Base-by-base conservation (phyloP, 495 filamentous ascomycete genomes). In the Tuber umbilicatum region DNA sequence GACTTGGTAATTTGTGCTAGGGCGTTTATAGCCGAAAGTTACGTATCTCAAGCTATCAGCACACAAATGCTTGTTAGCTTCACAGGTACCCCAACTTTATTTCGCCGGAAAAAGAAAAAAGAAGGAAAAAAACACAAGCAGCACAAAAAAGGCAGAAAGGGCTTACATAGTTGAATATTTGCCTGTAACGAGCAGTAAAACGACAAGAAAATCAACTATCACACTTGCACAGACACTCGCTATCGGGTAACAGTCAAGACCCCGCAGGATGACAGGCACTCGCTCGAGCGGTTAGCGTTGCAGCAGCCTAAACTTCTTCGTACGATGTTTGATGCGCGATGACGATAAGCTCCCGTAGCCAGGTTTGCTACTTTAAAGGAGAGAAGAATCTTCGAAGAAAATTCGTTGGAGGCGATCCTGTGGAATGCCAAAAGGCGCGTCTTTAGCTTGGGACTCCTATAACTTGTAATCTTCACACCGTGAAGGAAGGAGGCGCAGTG, bases 271-370 rank as follows among this genome's bases (percentile, higher is more conserved):
- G 70, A 70, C 70, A 71, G 69, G 72, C 74, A 76, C 68, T 76
- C 71, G 74, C 75, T 79, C 70, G 71, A 74, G 75, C 71, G 40
- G 72, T 68, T 74, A 78, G 70, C 76, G 69, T 31, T 78, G 75
- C 72, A 79, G 72, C 72, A 78, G 75, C 69, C 60, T 35, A 35
- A 72, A 31, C 12, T 38, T 67, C 43, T 67, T 74, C 77, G 75
- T 17, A 43, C 0, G 42, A 1, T 50, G 47, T 23, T 37, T 68
- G 75, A 74, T 50, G 47, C 72, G 42, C 23, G 69, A 41, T 12
- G 43, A 47, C 42, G 72, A 70, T 55, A 71, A 70, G 42, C 43
- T 21, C 27, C 35, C 38, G 23, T 40, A 55, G 47, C 45, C 41
- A 76, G 70, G 60, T 70, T 70, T 38, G 76, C 73, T 64, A 70